Percentiles rank a stretch among this genome's conserved stretches.
These are phyloP conservation scores for Daldinia sp. DNA, from an alignment of 2,329 filamentous ascomycete genomes.

Conservation along the genomic window DNA sequence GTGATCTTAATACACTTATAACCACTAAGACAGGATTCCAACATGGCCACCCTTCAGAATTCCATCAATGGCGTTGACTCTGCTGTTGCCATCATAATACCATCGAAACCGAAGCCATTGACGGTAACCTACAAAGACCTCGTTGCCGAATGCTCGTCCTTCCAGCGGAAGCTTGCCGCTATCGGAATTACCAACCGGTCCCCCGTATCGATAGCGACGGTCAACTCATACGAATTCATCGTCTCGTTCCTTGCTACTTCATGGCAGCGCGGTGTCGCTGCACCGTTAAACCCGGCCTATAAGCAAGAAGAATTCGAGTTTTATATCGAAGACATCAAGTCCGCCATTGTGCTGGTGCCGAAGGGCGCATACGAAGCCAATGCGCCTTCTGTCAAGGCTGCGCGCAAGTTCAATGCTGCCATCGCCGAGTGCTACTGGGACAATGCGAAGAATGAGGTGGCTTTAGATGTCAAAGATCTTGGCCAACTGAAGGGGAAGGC, in stretches of 20 bases:
- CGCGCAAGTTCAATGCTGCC: conserved; percentile 82
- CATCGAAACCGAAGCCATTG: conserved; percentile 70
- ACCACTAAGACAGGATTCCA: conserved; percentile 12
- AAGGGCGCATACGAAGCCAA: conserved; percentile 74
- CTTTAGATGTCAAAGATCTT: conserved; percentile 80
- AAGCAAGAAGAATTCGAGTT: conserved; percentile 93
- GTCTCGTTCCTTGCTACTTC: conserved; percentile 86
- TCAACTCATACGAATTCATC: conserved; percentile 90
- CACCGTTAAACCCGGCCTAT: conserved; percentile 88
- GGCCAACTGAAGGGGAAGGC: conserved; percentile 70
- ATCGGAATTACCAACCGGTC: conserved; percentile 77
- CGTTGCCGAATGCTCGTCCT: conserved; percentile 72
- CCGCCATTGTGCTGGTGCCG: conserved; percentile 81
- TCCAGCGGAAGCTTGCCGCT: conserved; percentile 82
- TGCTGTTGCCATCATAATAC: conserved; percentile 77
- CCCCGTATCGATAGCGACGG: conserved; percentile 84
- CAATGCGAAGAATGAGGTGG: conserved; percentile 70
- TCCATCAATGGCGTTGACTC: conserved; percentile 61
- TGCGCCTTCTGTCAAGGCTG: conserved; percentile 80
- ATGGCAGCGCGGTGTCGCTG: conserved; percentile 86
- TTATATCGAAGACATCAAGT: conserved; percentile 89
- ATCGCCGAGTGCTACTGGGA: conserved; percentile 90
- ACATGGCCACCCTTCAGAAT: conserved; percentile 61
- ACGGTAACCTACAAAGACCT: conserved; percentile 78
- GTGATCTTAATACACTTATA: conserved; percentile 9